Evolutionary conservation across 306 rosid genomes (phyloP).

Genomic region (Cercis canadensis): DNA sequence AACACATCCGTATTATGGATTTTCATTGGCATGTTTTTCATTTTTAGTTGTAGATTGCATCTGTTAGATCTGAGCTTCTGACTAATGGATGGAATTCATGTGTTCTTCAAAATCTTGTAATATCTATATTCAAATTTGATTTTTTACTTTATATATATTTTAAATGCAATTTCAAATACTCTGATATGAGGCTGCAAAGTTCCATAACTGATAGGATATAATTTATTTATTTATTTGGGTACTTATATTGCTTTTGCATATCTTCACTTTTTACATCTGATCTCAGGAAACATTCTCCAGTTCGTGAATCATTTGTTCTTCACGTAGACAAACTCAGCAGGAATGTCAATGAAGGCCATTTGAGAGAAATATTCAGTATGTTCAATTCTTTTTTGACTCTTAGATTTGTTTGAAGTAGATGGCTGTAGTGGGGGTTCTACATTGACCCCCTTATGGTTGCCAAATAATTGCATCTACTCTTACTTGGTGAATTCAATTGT

Average conservation of each 20-base stretch:
- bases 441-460: neutral
- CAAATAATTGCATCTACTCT: conserved; percentile 5
- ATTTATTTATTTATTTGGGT: neutral
- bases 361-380: conserved; percentile 92
- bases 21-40: too few species aligned
- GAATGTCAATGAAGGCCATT: conserved; percentile 96
- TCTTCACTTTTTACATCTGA: conserved; percentile 16
- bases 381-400: conserved; percentile 25
- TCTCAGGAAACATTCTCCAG: conserved; percentile 91
- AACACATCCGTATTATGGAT: too few species aligned
- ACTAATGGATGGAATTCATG: too few species aligned
- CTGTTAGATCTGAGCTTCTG: too few species aligned
- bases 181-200: neutral
- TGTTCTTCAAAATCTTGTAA: conserved; percentile 1
- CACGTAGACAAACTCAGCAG: conserved; percentile 87
- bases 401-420: conserved; percentile 20
- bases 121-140: conserved; percentile 16
- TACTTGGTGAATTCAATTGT: conserved; percentile 10
- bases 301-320: conserved; percentile 83
- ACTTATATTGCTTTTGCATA: conserved; percentile 4
- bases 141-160: neutral
- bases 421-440: conserved; percentile 6
- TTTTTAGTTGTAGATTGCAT: too few species aligned
- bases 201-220: neutral
- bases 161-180: conserved; percentile 5